Percentiles rank a stretch among this genome's conserved stretches.
phyloP scores from a whole-genome alignment of 2,329 filamentous ascomycete genomes.

The Xylariaceae sp. region DNA sequence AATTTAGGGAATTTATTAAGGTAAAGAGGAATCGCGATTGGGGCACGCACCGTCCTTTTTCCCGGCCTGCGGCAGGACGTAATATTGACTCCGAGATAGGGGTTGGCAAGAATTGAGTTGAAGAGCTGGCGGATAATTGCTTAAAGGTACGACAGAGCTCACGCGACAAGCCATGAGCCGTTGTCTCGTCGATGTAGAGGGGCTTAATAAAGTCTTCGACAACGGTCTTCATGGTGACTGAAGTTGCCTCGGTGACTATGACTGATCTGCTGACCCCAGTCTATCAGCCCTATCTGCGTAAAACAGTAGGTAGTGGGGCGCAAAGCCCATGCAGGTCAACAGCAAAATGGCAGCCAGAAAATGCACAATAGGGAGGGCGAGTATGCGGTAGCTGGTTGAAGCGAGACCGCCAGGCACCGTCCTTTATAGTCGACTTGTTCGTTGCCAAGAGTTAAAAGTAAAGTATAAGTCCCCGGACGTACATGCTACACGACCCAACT shows the following conservation, averaged over 20 bases:
- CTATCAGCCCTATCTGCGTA: conserved; percentile 6
- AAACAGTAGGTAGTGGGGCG: neutral
- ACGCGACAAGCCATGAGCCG: conserved; percentile 42
- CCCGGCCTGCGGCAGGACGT: conserved; percentile 38
- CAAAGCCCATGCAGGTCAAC: too few relatives aligned
- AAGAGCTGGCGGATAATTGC: conserved; percentile 46
- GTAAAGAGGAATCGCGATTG: neutral
- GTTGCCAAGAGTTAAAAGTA: too few relatives aligned
- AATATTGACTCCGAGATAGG: conserved; percentile 58
- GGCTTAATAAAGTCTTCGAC: conserved; percentile 47
- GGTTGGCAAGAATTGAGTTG: conserved; percentile 55
- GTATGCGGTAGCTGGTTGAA: too few relatives aligned
- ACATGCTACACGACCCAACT: too few relatives aligned
- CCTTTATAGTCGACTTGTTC: neutral
- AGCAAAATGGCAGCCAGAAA: too few relatives aligned
- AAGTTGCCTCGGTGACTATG: conserved; percentile 5
- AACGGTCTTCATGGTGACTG: conserved; percentile 11
- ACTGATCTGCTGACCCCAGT: conserved; percentile 1
- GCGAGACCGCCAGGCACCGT: too few relatives aligned
- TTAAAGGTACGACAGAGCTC: conserved; percentile 45
- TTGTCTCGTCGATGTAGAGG: conserved; percentile 43
- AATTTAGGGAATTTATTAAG: too few relatives aligned
- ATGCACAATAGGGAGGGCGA: neutral
- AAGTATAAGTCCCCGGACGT: too few relatives aligned
- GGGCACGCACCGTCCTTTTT: conserved; percentile 45